These are phyloP conservation scores for Monilinia vaccinii-corymbosi DNA, from an alignment of 2,329 filamentous ascomycete genomes.

Conservation along the genomic window DNA sequence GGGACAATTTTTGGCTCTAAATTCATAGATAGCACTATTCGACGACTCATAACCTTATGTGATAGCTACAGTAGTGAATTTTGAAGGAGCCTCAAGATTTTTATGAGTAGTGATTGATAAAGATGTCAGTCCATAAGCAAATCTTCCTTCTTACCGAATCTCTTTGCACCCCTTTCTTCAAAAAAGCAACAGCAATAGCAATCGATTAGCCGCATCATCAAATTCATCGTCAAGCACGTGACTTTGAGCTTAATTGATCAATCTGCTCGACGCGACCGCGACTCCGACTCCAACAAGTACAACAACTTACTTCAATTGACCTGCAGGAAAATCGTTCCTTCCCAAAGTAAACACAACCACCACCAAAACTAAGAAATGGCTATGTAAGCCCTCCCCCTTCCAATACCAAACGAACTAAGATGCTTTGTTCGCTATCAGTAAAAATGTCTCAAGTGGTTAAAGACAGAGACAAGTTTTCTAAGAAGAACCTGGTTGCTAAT, in stretches of 20 bases:
- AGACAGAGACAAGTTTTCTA: neutral
- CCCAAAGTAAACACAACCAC: neutral
- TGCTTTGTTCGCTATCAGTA: neutral
- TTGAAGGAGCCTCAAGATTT: too few relatives aligned
- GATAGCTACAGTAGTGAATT: too few relatives aligned
- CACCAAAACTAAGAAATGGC: constrained; percentile 6
- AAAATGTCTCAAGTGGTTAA: neutral
- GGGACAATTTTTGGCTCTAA: too few relatives aligned
- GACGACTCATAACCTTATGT: neutral
- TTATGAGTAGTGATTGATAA: too few relatives aligned
- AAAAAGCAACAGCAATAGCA: neutral
- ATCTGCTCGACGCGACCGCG: constrained; percentile 2
- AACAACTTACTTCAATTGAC: neutral
- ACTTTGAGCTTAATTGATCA: neutral
- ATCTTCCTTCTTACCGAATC: too few relatives aligned
- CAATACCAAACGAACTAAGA: neutral
- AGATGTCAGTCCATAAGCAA: too few relatives aligned
- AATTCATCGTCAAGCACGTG: neutral
- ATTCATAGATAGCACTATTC: neutral
- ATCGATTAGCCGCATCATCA: neutral
- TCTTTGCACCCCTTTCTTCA: too few relatives aligned
- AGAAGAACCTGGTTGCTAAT: constrained; percentile 10
- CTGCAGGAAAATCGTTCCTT: constrained; percentile 1
- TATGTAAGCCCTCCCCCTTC: neutral
- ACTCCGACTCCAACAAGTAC: too few relatives aligned